Conservation (phyloP, 805 yeast species). For the Brettanomyces anomalus region DNA sequence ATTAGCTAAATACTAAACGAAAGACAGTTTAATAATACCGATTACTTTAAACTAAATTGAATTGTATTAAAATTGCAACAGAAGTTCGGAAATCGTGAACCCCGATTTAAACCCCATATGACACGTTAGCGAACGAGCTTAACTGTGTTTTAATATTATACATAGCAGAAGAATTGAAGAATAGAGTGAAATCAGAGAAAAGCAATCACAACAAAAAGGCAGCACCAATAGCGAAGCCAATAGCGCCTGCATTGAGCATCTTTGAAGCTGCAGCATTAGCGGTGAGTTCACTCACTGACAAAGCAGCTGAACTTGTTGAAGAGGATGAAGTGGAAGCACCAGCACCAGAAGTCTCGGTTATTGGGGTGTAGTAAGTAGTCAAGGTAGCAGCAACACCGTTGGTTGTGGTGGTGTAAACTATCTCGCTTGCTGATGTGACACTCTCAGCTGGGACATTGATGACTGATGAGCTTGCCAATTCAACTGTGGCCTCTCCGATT, state of each 20-base stretch:
- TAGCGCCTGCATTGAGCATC: not conserved
- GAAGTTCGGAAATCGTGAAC: too few relatives aligned
- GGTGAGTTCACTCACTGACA: not conserved
- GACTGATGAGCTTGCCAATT: conserved; percentile 12
- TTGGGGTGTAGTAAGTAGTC: conserved; percentile 15
- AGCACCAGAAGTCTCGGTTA: conserved; percentile 1
- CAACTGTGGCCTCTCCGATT: conserved; percentile 10
- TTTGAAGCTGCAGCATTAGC: conserved; percentile 1
- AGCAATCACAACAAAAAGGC: not conserved
- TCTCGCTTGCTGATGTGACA: conserved; percentile 8
- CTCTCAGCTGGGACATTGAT: conserved; percentile 14
- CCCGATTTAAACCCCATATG: not conserved
- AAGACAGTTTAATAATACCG: too few relatives aligned
- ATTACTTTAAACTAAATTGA: too few relatives aligned
- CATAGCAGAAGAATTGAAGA: not conserved
- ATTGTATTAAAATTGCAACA: too few relatives aligned
- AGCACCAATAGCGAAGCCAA: conserved; percentile 1
- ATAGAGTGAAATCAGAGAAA: not conserved
- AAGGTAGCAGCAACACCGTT: conserved; percentile 18
- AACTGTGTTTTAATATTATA: not conserved
- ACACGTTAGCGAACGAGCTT: not conserved
- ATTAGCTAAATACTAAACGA: too few relatives aligned
- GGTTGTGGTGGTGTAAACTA: conserved; percentile 18
- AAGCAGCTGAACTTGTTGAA: not conserved
- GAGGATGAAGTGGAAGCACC: not conserved